Percentiles rank a stretch among this genome's conserved stretches.
These are phyloP conservation scores for Lipomyces chichibuensis DNA, from an alignment of 805 yeast species.

Conservation along the genomic window DNA sequence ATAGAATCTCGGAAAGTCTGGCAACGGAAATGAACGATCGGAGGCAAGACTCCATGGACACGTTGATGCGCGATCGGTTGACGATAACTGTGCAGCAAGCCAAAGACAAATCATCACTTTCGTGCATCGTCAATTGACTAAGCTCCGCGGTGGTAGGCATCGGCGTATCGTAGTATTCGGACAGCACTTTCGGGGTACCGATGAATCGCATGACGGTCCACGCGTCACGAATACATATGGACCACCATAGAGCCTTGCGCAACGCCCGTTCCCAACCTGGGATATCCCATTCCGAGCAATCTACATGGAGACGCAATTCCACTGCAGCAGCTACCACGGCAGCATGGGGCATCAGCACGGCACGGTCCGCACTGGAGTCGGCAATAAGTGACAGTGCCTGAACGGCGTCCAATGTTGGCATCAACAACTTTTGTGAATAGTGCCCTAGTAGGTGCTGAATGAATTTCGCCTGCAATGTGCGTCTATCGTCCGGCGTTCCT, in stretches of 20 bases:
- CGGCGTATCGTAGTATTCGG: slow-evolving; percentile 19
- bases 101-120: not conserved
- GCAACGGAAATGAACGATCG: slow-evolving; percentile 15
- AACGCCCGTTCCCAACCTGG: slow-evolving; percentile 94
- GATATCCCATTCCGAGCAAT: slow-evolving; percentile 85
- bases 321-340: slow-evolving; percentile 78
- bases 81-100: not conserved
- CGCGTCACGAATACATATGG: slow-evolving; percentile 85
- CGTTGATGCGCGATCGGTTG: not conserved
- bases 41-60: slow-evolving; percentile 7
- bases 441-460: slow-evolving; percentile 9
- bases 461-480: slow-evolving; percentile 19
- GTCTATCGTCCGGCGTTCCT: slow-evolving; percentile 11
- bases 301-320: slow-evolving; percentile 84
- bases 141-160: slow-evolving; percentile 22
- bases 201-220: slow-evolving; percentile 52
- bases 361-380: slow-evolving; percentile 23
- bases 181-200: slow-evolving; percentile 19
- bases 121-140: slow-evolving; percentile 10
- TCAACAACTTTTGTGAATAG: slow-evolving; percentile 11
- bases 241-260: slow-evolving; percentile 88
- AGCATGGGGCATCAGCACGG: slow-evolving; percentile 27
- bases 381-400: slow-evolving; percentile 22
- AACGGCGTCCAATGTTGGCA: slow-evolving; percentile 24
- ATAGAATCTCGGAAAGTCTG: slow-evolving; percentile 13